A percentile compares a stretch with the other conserved stretches of the same genome.
phyloP scores from a whole-genome alignment of 208 protist genomes.

The Entamoeba histolytica region DNA sequence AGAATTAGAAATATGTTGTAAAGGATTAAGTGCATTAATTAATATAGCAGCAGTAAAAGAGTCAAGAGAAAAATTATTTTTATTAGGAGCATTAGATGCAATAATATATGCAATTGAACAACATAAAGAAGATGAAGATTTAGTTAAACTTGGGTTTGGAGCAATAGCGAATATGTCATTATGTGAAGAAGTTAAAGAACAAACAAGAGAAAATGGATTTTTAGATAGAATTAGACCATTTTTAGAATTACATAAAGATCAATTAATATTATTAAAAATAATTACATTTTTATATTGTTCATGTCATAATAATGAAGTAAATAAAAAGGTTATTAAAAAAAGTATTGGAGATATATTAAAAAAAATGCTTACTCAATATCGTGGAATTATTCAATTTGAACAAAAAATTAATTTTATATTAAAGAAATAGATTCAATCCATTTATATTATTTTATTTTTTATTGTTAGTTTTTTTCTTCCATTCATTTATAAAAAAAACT shows the following conservation, averaged over 20 bases:
- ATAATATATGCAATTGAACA: neutral
- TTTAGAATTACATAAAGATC: neutral
- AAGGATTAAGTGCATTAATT: neutral
- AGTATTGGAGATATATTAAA: neutral
- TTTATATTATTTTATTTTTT: neutral
- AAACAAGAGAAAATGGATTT: neutral
- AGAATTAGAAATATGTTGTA: neutral
- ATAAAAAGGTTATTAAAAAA: neutral
- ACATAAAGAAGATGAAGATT: neutral
- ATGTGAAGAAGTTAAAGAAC: neutral
- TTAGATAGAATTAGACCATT: neutral
- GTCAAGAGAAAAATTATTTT: neutral
- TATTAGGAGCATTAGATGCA: neutral
- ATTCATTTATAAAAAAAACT: neutral
- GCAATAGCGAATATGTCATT: neutral
- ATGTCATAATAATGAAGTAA: neutral
- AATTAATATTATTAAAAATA: neutral
- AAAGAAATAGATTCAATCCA: neutral
- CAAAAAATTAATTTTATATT: neutral
- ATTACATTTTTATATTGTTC: neutral
- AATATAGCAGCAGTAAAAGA: neutral
- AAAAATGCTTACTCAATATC: neutral
- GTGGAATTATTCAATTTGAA: neutral
- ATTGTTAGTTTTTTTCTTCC: neutral
- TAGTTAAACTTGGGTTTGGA: neutral